Base-by-base conservation (phyloP, 164 flowering plant species). In the Piper longum region DNA sequence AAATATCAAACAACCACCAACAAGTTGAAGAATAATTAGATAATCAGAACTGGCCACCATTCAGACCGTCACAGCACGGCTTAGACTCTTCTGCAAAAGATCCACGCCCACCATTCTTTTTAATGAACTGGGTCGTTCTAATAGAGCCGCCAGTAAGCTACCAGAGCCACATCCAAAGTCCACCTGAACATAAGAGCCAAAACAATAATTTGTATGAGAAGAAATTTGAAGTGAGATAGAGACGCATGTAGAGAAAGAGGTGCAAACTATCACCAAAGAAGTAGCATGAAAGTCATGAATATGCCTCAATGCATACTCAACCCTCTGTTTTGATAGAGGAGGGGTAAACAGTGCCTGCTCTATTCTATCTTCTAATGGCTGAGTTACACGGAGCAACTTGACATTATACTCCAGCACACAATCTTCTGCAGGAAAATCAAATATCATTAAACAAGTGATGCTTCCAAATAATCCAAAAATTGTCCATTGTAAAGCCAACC, bases 141-240 rank as follows among this genome's bases (percentile, higher is more conserved):
- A 69, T 56, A 92, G 75, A 41, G 89, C 78, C 43, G 83, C 88
- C 82, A 92, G 70, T 51, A 92, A 78, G 71, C 93, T 85, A 64
- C 98, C 98, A 56, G 98, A 89, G 26, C 98, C 98, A 69, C 98
- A 92, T 45, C 96, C 96, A 76, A 87, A 92, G 69, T 92, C 98
- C 77, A 88, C 85, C 99, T 95, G 82, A 60, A 68, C 65, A 14
- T 52, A 18, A 65, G 68, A 40, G 13, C 52, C 52, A 48, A 12
- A 48, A 48, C 9, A 61, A 51, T 69, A 39, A 1, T 41, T 45
- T 45, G 4, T 18, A 66, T 57, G 3, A 9, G 26, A 18, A 9
- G 26, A 57, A 8, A 8, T 41, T 14, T 7, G 26, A 0, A 8
- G 3, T 2, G 8, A 57, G 41, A 48, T 12, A 48, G 12, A 5